phyloP scores from a whole-genome alignment of 2,329 filamentous ascomycete species.

The Penicillium sp. region DNA sequence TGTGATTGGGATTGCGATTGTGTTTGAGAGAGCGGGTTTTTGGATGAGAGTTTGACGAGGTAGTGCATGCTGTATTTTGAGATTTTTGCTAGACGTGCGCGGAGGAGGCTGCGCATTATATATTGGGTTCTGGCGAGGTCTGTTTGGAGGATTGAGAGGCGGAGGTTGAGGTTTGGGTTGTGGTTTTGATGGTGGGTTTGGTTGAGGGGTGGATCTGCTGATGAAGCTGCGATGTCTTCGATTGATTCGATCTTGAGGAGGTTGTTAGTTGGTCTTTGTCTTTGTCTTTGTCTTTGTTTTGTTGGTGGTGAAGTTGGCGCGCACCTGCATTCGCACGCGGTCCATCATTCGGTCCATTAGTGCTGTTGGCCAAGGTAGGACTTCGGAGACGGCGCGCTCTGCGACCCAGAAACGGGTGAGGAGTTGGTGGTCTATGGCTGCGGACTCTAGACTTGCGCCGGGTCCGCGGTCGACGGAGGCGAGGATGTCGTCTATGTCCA shows the following conservation, averaged over 20 bases:
- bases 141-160: constrained; percentile 92
- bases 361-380: constrained; percentile 76
- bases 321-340: constrained; percentile 66
- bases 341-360: constrained; percentile 83
- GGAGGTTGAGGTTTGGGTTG: constrained; percentile 90
- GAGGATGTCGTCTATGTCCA: constrained; percentile 83
- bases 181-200: constrained; percentile 68
- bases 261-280: no score
- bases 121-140: constrained; percentile 95
- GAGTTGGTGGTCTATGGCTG: constrained; percentile 74
- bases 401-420: constrained; percentile 92
- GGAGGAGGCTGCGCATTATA: constrained; percentile 78
- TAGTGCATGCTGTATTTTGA: constrained; percentile 57
- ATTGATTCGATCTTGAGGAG: constrained; percentile 62
- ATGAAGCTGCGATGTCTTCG: constrained; percentile 60
- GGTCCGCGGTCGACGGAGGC: constrained; percentile 70
- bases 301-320: background rate
- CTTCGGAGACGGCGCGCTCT: constrained; percentile 84
- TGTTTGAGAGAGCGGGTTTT: constrained; percentile 22
- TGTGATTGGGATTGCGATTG: constrained; percentile 22
- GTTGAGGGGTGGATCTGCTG: constrained; percentile 30
- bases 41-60: constrained; percentile 33
- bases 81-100: constrained; percentile 81
- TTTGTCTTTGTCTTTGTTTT: background rate
- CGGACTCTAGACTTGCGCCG: constrained; percentile 41